A percentile compares a stretch with the other conserved stretches of the same genome.
Conservation (phyloP, 805 yeast species). For the Candida stauntonica region DNA sequence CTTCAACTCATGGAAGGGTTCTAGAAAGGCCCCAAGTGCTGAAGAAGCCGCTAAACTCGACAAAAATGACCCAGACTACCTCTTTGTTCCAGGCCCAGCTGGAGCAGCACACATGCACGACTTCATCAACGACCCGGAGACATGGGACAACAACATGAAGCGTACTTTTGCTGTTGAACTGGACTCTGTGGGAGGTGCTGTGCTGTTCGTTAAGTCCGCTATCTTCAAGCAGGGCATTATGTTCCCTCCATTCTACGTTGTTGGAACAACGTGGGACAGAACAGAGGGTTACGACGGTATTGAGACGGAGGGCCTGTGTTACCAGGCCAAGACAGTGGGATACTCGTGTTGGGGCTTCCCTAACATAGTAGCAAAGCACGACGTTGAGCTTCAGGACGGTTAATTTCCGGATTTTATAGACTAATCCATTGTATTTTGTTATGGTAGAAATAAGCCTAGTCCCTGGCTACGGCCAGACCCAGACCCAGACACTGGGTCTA, state of each 20-base stretch:
- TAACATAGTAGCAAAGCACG: slow-evolving; percentile 39
- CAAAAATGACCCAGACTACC: slow-evolving; percentile 17
- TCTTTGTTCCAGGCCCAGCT: slow-evolving; percentile 27
- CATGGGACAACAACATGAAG: slow-evolving; percentile 10
- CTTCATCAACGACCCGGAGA: slow-evolving; percentile 8
- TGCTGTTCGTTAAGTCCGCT: slow-evolving; percentile 39
- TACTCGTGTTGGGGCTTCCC: slow-evolving; percentile 49
- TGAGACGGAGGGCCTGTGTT: slow-evolving; percentile 51
- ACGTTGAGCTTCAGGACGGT: slow-evolving; percentile 9
- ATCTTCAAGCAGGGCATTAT: slow-evolving; percentile 42
- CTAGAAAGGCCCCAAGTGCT: slow-evolving; percentile 26
- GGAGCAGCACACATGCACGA: slow-evolving; percentile 21
- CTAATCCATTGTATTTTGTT: no score
- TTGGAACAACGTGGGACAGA: slow-evolving; percentile 43
- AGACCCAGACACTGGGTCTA: no score
- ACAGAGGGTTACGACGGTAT: slow-evolving; percentile 50
- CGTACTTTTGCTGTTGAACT: slow-evolving; percentile 24
- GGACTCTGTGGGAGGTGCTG: slow-evolving; percentile 52
- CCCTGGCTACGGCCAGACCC: no score
- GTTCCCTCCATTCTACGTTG: slow-evolving; percentile 41
- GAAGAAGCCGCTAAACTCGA: slow-evolving; percentile 17
- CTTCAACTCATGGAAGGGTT: slow-evolving; percentile 34
- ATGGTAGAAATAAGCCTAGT: no score
- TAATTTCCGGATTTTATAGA: background rate
- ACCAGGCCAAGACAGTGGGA: slow-evolving; percentile 40